These are phyloP conservation scores for Pycnococcus provasolii DNA, from an alignment of 139 green algal species.

Conservation along the genomic window DNA sequence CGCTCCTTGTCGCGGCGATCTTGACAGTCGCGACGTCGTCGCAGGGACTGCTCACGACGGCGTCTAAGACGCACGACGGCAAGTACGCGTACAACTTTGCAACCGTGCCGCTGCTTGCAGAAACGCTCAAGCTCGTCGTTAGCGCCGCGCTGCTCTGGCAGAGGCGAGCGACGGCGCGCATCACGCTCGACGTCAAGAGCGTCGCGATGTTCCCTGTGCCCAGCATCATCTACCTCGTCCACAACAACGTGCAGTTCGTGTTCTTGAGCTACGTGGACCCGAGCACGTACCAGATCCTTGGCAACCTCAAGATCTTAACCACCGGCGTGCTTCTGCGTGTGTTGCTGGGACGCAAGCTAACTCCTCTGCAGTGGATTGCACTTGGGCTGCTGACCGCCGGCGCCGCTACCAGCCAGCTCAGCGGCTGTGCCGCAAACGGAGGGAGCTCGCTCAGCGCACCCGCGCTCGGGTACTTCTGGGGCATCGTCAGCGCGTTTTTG, in stretches of 20 bases:
- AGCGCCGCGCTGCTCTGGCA: constrained; percentile 28
- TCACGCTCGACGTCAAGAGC: constrained; percentile 23
- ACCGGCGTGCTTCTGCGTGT: constrained; percentile 48
- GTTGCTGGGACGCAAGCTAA: constrained; percentile 20
- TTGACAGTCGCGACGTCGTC: constrained; percentile 37
- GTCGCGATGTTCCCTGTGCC: constrained; percentile 43
- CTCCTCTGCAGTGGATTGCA: constrained; percentile 28
- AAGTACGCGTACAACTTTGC: constrained; percentile 48
- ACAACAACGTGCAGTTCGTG: constrained; percentile 58
- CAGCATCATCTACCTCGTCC: constrained; percentile 52
- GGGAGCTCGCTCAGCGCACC: not conserved
- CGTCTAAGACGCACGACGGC: constrained; percentile 27
- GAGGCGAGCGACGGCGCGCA: not conserved
- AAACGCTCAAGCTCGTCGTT: constrained; percentile 42
- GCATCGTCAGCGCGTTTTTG: constrained; percentile 7
- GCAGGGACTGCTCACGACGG: constrained; percentile 42
- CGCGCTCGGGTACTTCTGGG: not conserved
- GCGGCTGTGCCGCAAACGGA: not conserved
- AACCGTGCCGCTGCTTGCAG: constrained; percentile 47
- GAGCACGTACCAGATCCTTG: constrained; percentile 53
- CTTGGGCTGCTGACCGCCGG: constrained; percentile 37
- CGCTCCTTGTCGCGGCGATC: constrained; percentile 32
- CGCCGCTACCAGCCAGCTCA: constrained; percentile 43
- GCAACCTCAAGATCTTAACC: constrained; percentile 61
- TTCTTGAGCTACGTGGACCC: constrained; percentile 46